Percentiles rank a stretch among this genome's conserved stretches.
Conservation (phyloP, 2,329 filamentous ascomycete species). For the Penicillium sp. region DNA sequence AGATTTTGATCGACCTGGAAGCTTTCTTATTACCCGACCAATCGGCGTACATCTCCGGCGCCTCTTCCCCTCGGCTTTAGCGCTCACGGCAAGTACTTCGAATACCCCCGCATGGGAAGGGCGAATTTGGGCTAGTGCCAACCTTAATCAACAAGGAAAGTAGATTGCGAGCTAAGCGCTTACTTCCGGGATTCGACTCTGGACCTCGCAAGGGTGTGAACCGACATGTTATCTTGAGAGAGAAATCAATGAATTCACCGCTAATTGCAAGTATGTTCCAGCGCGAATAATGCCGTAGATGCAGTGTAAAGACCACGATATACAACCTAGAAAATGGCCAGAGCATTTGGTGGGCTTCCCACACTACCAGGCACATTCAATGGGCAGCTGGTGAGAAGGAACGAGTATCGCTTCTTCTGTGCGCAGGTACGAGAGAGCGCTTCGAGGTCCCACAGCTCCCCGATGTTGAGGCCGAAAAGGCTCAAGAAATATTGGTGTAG, state of each 20-base stretch:
- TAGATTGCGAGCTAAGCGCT: no score
- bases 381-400: conserved; percentile 63
- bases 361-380: conserved; percentile 59
- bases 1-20: no score
- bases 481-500: neutral
- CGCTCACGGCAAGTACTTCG: neutral
- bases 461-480: conserved; percentile 57
- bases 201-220: no score
- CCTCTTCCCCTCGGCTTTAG: no score
- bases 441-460: conserved; percentile 60
- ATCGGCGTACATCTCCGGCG: neutral
- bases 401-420: conserved; percentile 57
- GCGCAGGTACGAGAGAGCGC: conserved; percentile 56
- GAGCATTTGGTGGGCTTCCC: conserved; percentile 45
- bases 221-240: no score
- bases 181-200: no score
- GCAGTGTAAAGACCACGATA: neutral
- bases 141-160: neutral
- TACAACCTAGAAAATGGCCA: neutral
- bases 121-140: neutral
- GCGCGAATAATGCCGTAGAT: neutral
- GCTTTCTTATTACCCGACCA: neutral
- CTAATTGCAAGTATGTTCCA: neutral
- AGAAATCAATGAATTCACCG: neutral
- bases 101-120: neutral